Evolutionary conservation across 805 yeast species (phyloP), one percentile per base, ranked within the genome.

Genomic region (Pichia rugopelliculosa): DNA sequence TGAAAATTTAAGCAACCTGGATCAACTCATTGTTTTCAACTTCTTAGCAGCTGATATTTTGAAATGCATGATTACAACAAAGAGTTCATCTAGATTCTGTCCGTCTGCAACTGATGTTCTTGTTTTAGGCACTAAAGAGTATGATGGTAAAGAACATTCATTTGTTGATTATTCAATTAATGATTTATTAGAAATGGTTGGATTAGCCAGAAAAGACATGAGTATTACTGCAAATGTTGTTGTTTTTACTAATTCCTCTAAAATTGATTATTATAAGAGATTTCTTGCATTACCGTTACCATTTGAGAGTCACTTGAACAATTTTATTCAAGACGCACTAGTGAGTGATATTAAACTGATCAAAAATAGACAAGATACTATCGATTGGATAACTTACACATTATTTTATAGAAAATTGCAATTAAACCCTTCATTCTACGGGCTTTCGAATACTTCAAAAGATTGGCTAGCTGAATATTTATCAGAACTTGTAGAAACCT

Each of bases 301-400:
- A 0, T 69, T 88, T 24, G 99, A 95, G 62, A 87, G 96, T 65
- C 77, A 74, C 55, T 59, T 89, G 53, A 75, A 75, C 47, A 64
- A 69, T 17, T 66, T 67, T 46, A 54, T 89, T 13, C 82, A 77
- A 50, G 97, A 93, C 60, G 72, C 77, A 0, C 73, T 91, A 33
- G 62, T 86, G 38, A 76, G 79, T 40, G 98, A 87, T 56, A 81
- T 89, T n/a, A 70, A 77, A 2, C 70, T 80, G 13, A 75, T 91
- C 48, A 73, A 70, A 41, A 71, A 77, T 8, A 79, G 85, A 59
- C 96, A 90, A 57, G 93, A 85, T 55, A 87, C 95, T 56, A 77
- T 93, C 50, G 96, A 91, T 58, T 88, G 96, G 95, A 59, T 93
- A 30, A 85, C 96, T 0, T 87, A 77, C 60, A 76, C 96, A 0